Evolutionary conservation across 2,329 filamentous ascomycete genomes (phyloP).

Genomic region (Aspergillus sp.): DNA sequence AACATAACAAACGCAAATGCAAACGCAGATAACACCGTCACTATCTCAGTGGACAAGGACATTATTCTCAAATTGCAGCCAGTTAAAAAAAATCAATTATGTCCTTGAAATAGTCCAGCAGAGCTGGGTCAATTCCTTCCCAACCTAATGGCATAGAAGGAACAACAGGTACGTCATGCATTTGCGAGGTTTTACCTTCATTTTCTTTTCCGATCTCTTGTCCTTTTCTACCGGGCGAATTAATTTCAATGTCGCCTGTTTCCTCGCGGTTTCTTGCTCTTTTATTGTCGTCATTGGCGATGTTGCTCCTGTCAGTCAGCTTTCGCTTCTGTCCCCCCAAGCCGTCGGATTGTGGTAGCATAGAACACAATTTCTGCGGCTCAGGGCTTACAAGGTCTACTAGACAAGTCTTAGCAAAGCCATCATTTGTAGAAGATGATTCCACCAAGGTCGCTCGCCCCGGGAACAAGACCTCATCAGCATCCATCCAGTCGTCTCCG

Average conservation of each 20-base stretch:
- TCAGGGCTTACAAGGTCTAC: background rate
- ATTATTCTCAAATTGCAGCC: background rate
- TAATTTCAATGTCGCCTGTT: too few relatives aligned
- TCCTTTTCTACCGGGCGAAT: background rate
- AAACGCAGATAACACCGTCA: background rate
- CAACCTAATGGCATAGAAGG: conserved; percentile 20
- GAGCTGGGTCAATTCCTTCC: conserved; percentile 38
- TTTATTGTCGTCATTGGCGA: background rate
- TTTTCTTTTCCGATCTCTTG: background rate
- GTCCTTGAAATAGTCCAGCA: conserved; percentile 43
- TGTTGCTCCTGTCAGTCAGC: background rate
- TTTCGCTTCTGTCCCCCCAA: conserved; percentile 2
- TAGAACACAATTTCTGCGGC: background rate
- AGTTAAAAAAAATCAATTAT: conserved; percentile 39
- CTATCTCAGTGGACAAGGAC: background rate
- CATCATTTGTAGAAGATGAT: background rate
- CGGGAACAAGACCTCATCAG: background rate
- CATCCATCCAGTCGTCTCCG: background rate
- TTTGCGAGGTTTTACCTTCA: background rate
- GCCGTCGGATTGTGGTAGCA: background rate
- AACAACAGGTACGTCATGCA: background rate
- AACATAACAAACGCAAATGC: background rate
- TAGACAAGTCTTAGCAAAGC: background rate
- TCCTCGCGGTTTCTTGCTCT: background rate
- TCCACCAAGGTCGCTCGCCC: background rate